A percentile compares a stretch with the other conserved stretches of the same genome.
Conservation (phyloP, 257 asterid genomes). For the Solanum ossicruentum region DNA sequence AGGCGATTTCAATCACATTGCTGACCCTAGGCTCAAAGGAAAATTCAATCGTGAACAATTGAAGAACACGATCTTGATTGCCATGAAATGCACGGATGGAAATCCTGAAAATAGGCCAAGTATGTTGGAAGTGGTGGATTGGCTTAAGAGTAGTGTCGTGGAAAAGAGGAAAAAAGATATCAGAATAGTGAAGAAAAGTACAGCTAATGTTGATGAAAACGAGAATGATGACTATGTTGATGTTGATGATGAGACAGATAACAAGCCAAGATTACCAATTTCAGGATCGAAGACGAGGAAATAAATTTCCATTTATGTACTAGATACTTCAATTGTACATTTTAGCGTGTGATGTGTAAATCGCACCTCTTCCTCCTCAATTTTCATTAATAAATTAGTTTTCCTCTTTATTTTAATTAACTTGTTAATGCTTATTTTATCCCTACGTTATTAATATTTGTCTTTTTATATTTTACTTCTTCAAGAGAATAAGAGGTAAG, state of each 20-base stretch:
- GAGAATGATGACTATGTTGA: conserved; percentile 1
- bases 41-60: conserved; percentile 21
- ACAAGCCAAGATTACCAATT: neutral
- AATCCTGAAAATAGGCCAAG: conserved; percentile 55
- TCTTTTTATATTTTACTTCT: neutral
- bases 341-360: neutral
- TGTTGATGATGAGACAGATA: conserved; percentile 13
- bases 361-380: neutral
- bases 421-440: too few species aligned
- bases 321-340: neutral
- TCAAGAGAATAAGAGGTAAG: too few species aligned
- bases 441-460: neutral
- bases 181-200: neutral
- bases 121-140: conserved; percentile 50
- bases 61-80: conserved; percentile 24
- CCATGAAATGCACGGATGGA: conserved; percentile 40
- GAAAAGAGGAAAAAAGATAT: conserved; percentile 21
- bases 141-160: conserved; percentile 32
- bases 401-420: neutral
- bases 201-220: neutral
- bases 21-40: conserved; percentile 54
- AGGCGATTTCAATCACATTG: conserved; percentile 48
- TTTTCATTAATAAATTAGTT: too few species aligned
- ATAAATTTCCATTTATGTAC: neutral
- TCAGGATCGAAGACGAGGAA: neutral